Percentiles rank a stretch among this genome's conserved stretches.
Conservation (phyloP, 805 yeast genomes). For the Pichia sporocuriosa region DNA sequence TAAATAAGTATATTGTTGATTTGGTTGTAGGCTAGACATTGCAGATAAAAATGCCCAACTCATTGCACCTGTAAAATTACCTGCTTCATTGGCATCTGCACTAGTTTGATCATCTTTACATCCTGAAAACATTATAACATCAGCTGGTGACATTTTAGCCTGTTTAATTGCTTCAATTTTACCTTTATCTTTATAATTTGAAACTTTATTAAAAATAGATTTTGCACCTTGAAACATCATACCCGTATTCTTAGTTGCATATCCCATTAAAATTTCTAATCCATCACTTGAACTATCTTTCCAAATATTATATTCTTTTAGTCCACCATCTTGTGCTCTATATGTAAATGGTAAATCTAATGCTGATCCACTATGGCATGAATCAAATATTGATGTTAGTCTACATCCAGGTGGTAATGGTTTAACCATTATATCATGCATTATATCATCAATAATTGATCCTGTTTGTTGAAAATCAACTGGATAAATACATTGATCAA, state of each 20-base stretch:
- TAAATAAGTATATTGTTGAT: slow-evolving; percentile 52
- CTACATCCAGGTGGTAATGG: slow-evolving; percentile 69
- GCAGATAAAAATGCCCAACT: slow-evolving; percentile 71
- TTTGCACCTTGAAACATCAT: slow-evolving; percentile 37
- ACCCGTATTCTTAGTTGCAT: slow-evolving; percentile 49
- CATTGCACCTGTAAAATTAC: slow-evolving; percentile 77
- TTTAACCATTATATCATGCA: slow-evolving; percentile 65
- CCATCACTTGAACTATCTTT: slow-evolving; percentile 70
- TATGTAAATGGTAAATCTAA: slow-evolving; percentile 75
- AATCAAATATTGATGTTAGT: slow-evolving; percentile 74
- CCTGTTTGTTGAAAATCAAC: slow-evolving; percentile 54
- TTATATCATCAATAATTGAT: slow-evolving; percentile 62
- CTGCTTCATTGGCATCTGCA: slow-evolving; percentile 73
- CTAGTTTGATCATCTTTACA: slow-evolving; percentile 81
- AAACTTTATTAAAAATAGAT: slow-evolving; percentile 27
- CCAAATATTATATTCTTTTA: slow-evolving; percentile 74
- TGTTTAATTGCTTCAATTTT: slow-evolving; percentile 38
- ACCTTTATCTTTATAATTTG: slow-evolving; percentile 26
- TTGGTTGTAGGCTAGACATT: slow-evolving; percentile 44
- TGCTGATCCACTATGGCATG: slow-evolving; percentile 82
- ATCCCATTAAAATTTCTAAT: slow-evolving; percentile 50
- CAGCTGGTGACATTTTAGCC: slow-evolving; percentile 66
- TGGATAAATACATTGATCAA: slow-evolving; percentile 33
- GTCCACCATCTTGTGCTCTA: slow-evolving; percentile 68
- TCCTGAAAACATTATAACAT: slow-evolving; percentile 69